Evolutionary conservation across 305 asterid genomes (phyloP).

Genomic region (Fraxinus platypoda): DNA sequence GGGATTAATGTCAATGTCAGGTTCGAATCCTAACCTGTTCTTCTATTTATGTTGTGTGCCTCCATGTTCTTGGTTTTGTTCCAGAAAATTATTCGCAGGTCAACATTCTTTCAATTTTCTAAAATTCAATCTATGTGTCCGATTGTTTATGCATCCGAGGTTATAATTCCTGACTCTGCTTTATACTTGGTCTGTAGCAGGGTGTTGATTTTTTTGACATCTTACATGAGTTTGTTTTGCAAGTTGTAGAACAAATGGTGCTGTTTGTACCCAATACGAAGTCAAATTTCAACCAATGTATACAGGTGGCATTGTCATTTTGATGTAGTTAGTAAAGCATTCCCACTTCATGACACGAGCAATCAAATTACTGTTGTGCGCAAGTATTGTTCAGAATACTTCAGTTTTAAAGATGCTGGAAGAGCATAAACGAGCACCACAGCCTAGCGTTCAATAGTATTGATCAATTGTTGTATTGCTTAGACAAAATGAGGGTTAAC

Average conservation of each 20-base stretch:
- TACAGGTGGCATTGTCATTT: neutral
- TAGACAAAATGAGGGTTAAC: neutral
- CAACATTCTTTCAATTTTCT: neutral
- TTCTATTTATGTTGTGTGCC: neutral
- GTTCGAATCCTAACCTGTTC: slow-evolving; percentile 2
- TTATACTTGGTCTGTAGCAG: neutral
- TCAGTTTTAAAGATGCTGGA: neutral
- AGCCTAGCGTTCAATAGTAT: neutral
- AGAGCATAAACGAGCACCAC: neutral
- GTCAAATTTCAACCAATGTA: neutral
- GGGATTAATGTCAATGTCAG: slow-evolving; percentile 14
- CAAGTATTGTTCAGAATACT: neutral
- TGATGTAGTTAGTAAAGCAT: too few relatives aligned
- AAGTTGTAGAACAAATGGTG: neutral
- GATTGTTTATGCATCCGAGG: neutral
- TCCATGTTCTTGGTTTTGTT: neutral
- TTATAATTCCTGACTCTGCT: neutral
- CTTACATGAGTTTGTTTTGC: neutral
- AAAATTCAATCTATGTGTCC: neutral
- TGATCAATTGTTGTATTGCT: neutral
- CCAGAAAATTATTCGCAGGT: neutral
- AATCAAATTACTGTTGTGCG: neutral
- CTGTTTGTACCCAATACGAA: neutral
- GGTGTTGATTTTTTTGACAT: neutral
- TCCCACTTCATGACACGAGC: neutral